A percentile compares a stretch with the other conserved stretches of the same genome.
phyloP scores from a whole-genome alignment of 2,329 filamentous ascomycete species.

The Aspergillus eucalypticola region DNA sequence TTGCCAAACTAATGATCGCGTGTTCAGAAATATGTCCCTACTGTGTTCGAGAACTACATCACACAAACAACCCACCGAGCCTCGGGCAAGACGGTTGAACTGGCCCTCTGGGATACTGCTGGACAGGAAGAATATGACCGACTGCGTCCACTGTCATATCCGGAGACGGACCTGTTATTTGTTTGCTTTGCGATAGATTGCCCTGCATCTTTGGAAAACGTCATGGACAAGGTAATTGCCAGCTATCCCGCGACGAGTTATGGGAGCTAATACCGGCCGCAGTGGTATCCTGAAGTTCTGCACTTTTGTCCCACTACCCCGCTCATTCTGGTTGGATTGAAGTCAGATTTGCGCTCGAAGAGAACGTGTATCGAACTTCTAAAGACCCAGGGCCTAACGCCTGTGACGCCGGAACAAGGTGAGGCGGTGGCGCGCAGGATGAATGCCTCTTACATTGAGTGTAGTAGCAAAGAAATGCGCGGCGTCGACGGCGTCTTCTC shows the following conservation, averaged over 20 bases:
- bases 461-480: slow-evolving; percentile 95
- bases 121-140: slow-evolving; percentile 99
- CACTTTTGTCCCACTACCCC: slow-evolving; percentile 99
- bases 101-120: slow-evolving; percentile 97
- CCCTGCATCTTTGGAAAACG: slow-evolving; percentile 95
- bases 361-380: slow-evolving; percentile 97
- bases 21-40: slow-evolving; percentile 95
- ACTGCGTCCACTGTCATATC: slow-evolving; percentile 91
- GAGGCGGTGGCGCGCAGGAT: slow-evolving; percentile 86
- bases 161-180: slow-evolving; percentile 95
- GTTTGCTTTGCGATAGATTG: slow-evolving; percentile 99
- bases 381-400: slow-evolving; percentile 94
- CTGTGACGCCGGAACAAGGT: slow-evolving; percentile 89
- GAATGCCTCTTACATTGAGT: slow-evolving; percentile 95
- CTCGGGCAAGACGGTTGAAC: slow-evolving; percentile 90
- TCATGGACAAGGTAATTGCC: slow-evolving; percentile 86
- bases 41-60: slow-evolving; percentile 99
- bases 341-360: slow-evolving; percentile 94
- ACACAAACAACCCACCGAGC: slow-evolving; percentile 87
- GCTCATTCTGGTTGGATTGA: slow-evolving; percentile 91
- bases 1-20: slow-evolving; percentile 5
- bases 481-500: slow-evolving; percentile 98
- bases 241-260: slow-evolving; percentile 6
- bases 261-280: slow-evolving; percentile 7
- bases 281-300: slow-evolving; percentile 99